A percentile compares a stretch with the other conserved stretches of the same genome.
These are phyloP conservation scores for Paragyromitra xinjiangensis DNA, from an alignment of 495 filamentous ascomycete genomes.

Conservation along the genomic window DNA sequence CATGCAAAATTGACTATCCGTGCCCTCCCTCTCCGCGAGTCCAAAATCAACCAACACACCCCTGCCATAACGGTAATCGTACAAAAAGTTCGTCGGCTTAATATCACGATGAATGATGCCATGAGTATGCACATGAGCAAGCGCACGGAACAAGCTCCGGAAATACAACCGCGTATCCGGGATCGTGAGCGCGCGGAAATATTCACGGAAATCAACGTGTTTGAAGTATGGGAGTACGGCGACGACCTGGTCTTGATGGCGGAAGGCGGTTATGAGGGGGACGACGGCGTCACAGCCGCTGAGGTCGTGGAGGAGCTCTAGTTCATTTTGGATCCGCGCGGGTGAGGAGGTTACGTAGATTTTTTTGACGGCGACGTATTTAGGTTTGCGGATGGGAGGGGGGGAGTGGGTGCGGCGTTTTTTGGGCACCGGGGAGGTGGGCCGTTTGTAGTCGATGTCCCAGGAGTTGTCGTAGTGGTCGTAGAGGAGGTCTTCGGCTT, in stretches of 20 bases:
- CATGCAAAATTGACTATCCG: slow-evolving; percentile 75
- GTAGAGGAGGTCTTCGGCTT: slow-evolving; percentile 94
- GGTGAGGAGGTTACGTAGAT: slow-evolving; percentile 98
- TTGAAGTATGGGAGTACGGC: slow-evolving; percentile 94
- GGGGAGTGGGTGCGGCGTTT: slow-evolving; percentile 45
- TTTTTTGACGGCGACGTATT: slow-evolving; percentile 96
- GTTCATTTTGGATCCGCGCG: slow-evolving; percentile 90
- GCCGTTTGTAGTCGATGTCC: slow-evolving; percentile 74
- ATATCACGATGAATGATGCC: slow-evolving; percentile 95
- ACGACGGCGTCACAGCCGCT: slow-evolving; percentile 83
- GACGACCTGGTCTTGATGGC: slow-evolving; percentile 91
- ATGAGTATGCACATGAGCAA: slow-evolving; percentile 81
- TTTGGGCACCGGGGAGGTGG: slow-evolving; percentile 64
- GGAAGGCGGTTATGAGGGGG: slow-evolving; percentile 94
- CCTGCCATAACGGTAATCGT: slow-evolving; percentile 79
- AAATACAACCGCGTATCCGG: slow-evolving; percentile 89
- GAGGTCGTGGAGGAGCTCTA: slow-evolving; percentile 93
- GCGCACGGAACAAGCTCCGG: slow-evolving; percentile 82
- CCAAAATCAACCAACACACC: slow-evolving; percentile 98
- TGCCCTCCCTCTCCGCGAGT: slow-evolving; percentile 82
- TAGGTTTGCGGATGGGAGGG: slow-evolving; percentile 63
- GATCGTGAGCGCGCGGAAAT: slow-evolving; percentile 87
- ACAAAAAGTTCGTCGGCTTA: slow-evolving; percentile 99
- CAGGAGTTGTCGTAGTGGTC: slow-evolving; percentile 84
- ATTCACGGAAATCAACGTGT: slow-evolving; percentile 94